Conservation (phyloP, 768 basidiomycete species). For the Suillus americanus region DNA sequence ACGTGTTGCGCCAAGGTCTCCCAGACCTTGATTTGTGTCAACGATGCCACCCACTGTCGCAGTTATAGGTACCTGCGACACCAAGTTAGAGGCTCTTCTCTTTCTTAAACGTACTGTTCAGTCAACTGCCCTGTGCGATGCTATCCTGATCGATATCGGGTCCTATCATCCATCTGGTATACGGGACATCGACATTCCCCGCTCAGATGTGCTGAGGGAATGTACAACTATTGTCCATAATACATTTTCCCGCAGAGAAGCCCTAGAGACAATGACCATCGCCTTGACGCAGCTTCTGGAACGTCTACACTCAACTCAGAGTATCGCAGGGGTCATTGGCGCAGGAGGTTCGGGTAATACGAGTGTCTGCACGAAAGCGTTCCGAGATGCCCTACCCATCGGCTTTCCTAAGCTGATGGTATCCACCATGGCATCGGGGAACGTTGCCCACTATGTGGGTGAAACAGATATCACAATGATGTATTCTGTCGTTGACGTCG, state of each 20-base stretch:
- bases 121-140: constrained; percentile 16
- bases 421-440: constrained; percentile 33
- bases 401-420: constrained; percentile 31
- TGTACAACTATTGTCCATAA: constrained; percentile 1
- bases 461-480: constrained; percentile 33
- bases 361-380: constrained; percentile 22
- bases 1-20: not conserved
- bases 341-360: constrained; percentile 29
- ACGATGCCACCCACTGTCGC: constrained; percentile 17
- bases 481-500: constrained; percentile 30
- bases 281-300: constrained; percentile 20
- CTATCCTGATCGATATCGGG: constrained; percentile 29
- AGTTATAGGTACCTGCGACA: constrained; percentile 30
- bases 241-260: constrained; percentile 10
- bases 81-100: constrained; percentile 23
- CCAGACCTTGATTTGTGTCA: not conserved
- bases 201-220: constrained; percentile 17
- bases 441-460: constrained; percentile 26
- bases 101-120: constrained; percentile 21
- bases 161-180: constrained; percentile 15
- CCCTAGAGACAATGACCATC: constrained; percentile 19
- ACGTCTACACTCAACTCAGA: constrained; percentile 10
- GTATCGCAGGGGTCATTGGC: constrained; percentile 21
- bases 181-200: constrained; percentile 22
- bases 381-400: constrained; percentile 22